These are phyloP conservation scores for Amanita pseudoporphyria DNA, from an alignment of 768 basidiomycete species.

Conservation along the genomic window DNA sequence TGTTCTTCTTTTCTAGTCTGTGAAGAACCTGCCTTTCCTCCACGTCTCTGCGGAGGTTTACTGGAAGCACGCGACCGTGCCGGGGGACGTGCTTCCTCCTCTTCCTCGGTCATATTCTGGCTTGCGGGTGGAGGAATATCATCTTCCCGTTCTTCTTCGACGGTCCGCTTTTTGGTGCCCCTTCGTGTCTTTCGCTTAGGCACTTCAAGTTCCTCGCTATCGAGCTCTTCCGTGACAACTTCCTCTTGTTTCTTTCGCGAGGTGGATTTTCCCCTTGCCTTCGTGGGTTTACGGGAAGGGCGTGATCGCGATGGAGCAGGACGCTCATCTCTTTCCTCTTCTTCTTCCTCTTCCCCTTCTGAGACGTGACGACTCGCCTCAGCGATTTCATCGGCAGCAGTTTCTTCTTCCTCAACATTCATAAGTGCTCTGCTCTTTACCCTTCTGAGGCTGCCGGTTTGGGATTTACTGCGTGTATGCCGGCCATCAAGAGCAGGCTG, in stretches of 20 bases:
- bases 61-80: background rate
- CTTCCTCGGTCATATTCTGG: background rate
- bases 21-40: background rate
- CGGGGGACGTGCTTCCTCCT: background rate
- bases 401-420: conserved; percentile 16
- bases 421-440: conserved; percentile 8
- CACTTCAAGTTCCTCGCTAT: background rate
- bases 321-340: conserved; percentile 6
- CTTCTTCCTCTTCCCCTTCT: conserved; percentile 9
- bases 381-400: conserved; percentile 1
- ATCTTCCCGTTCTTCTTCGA: background rate
- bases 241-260: conserved; percentile 11
- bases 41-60: background rate
- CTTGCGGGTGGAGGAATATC: background rate
- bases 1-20: background rate
- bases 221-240: conserved; percentile 2
- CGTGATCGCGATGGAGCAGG: background rate
- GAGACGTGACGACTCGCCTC: background rate
- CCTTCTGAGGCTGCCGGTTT: background rate
- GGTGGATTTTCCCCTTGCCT: background rate
- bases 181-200: background rate
- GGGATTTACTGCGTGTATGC: background rate
- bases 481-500: conserved; percentile 11
- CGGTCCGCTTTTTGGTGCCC: no score
- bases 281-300: background rate